Percentiles rank a stretch among this genome's conserved stretches.
phyloP scores from a whole-genome alignment of 306 rosid species.

The Pterocarpus santalinus region DNA sequence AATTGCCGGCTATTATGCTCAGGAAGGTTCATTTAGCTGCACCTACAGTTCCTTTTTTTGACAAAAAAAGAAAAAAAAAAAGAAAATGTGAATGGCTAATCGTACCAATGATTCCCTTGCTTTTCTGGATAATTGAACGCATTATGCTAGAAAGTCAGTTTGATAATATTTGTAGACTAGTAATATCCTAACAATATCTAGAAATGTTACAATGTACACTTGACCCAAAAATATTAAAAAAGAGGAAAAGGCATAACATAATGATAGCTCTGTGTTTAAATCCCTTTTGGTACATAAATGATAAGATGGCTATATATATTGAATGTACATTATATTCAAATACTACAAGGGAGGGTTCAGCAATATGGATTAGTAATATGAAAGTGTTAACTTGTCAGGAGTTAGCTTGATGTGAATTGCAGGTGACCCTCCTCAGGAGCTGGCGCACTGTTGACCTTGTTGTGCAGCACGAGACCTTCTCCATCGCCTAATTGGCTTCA shows the following conservation, averaged over 20 bases:
- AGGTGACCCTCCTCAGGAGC: slow-evolving; percentile 17
- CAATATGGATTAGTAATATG: slow-evolving; percentile 30
- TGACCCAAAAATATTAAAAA: slow-evolving; percentile 14
- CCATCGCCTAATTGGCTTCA: slow-evolving; percentile 52
- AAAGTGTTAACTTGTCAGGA: slow-evolving; percentile 33
- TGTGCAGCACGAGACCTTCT: slow-evolving; percentile 51
- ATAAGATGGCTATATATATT: slow-evolving; percentile 18
- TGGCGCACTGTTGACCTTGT: slow-evolving; percentile 15
- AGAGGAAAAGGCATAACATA: slow-evolving; percentile 25
- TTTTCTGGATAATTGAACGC: slow-evolving; percentile 16
- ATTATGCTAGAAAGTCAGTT: slow-evolving; percentile 31
- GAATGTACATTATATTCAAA: slow-evolving; percentile 44
- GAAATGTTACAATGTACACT: slow-evolving; percentile 45
- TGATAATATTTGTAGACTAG: slow-evolving; percentile 7
- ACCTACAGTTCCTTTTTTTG: neutral
- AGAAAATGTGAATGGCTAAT: neutral
- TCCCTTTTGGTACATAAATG: slow-evolving; percentile 28
- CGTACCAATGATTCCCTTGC: neutral
- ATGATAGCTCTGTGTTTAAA: slow-evolving; percentile 34
- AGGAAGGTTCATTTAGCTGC: neutral
- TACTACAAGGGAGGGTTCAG: slow-evolving; percentile 27
- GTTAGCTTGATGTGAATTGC: slow-evolving; percentile 38
- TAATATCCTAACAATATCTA: slow-evolving; percentile 31
- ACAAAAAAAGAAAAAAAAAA: too few relatives aligned
- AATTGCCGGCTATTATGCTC: slow-evolving; percentile 7